Conservation (phyloP, 371 early-diverging fungal genomes). For the Entomophthora muscae region DNA sequence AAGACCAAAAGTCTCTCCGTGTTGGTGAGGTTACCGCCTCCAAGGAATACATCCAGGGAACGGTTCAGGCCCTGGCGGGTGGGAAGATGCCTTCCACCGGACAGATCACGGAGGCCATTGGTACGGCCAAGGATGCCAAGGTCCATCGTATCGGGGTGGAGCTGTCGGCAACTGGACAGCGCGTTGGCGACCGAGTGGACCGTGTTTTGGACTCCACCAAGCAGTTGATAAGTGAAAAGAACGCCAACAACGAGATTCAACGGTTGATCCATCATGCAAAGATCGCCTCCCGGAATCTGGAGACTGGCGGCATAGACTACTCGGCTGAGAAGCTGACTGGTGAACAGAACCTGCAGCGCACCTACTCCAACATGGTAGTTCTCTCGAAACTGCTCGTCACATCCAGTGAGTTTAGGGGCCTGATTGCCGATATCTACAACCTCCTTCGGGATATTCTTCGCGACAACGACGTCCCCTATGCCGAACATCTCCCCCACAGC, state of each 20-base stretch:
- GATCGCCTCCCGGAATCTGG: constrained; percentile 3
- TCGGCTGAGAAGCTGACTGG: constrained; percentile 3
- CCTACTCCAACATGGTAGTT: constrained; percentile 7
- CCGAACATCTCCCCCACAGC: constrained; percentile 7
- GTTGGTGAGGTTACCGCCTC: constrained; percentile 1
- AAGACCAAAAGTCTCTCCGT: background rate
- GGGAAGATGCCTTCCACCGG: constrained; percentile 13
- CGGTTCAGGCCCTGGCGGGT: constrained; percentile 6
- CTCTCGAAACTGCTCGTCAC: constrained; percentile 16
- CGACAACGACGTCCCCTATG: constrained; percentile 6
- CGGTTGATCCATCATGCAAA: constrained; percentile 7
- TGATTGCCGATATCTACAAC: constrained; percentile 15
- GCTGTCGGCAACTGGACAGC: constrained; percentile 11
- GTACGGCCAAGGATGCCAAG: constrained; percentile 11
- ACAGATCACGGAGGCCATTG: constrained; percentile 10
- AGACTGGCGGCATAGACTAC: constrained; percentile 4
- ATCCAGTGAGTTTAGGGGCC: constrained; percentile 18
- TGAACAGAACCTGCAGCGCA: background rate
- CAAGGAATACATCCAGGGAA: background rate
- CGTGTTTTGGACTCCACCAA: constrained; percentile 12
- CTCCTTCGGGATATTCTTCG: constrained; percentile 14
- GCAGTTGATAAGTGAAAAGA: constrained; percentile 11
- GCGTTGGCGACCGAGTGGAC: constrained; percentile 9
- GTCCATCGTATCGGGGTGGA: background rate
- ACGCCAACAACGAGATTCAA: constrained; percentile 12